phyloP scores from a whole-genome alignment of 2,329 filamentous ascomycete genomes.

The Aschersonia sp. region DNA sequence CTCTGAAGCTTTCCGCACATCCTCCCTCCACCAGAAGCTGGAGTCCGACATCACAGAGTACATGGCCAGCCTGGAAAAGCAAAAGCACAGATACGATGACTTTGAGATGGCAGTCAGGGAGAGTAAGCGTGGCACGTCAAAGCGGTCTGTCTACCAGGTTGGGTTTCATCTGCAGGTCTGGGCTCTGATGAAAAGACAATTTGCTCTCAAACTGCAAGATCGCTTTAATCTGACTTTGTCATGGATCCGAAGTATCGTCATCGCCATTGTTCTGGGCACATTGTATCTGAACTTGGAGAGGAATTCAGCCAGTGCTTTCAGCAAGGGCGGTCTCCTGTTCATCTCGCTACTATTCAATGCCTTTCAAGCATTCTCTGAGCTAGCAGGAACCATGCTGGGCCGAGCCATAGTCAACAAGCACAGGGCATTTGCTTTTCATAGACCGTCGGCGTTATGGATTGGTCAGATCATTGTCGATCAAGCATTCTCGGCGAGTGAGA shows the following conservation, averaged over 20 bases:
- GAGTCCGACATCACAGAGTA: constrained; percentile 55
- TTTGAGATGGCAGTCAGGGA: constrained; percentile 64
- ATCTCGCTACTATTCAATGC: constrained; percentile 70
- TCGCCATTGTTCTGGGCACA: constrained; percentile 67
- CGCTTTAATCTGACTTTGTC: constrained; percentile 61
- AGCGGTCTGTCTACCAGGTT: constrained; percentile 67
- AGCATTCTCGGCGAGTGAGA: constrained; percentile 55
- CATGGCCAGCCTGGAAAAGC: constrained; percentile 44
- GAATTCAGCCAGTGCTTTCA: constrained; percentile 58
- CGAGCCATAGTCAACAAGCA: constrained; percentile 73
- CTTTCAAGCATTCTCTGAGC: constrained; percentile 72
- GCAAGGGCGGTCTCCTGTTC: constrained; percentile 69
- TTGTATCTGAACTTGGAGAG: constrained; percentile 59
- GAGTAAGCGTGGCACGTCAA: constrained; percentile 61
- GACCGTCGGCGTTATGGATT: constrained; percentile 70
- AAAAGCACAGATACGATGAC: constrained; percentile 57
- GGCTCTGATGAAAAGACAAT: constrained; percentile 73
- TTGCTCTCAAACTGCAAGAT: constrained; percentile 75
- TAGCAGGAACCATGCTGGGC: constrained; percentile 61
- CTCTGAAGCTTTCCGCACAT: constrained; percentile 54
- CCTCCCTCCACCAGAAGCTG: constrained; percentile 39
- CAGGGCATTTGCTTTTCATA: constrained; percentile 67
- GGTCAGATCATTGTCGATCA: constrained; percentile 70
- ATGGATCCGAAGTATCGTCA: constrained; percentile 53
- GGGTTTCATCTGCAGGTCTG: constrained; percentile 73